Conservation (phyloP, 805 yeast species). For the Kurtzmaniella fragi region DNA sequence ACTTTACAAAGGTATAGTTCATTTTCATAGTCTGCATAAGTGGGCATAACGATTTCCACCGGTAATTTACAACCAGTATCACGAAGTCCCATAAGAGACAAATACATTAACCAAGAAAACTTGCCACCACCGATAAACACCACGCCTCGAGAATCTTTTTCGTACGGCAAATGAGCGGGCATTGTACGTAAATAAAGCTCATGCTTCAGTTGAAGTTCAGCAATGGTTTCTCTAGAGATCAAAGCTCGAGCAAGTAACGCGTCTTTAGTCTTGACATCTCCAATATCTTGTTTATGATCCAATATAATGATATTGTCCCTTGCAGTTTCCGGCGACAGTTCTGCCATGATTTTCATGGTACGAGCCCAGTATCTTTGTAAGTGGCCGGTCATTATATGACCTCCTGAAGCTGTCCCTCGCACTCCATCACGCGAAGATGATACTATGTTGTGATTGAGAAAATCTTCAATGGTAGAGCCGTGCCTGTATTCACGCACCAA, state of each 20-base stretch:
- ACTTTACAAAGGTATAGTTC: constrained; percentile 36
- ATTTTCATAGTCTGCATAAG: constrained; percentile 26
- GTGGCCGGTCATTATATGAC: background rate
- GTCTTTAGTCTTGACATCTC: constrained; percentile 1
- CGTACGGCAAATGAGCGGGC: constrained; percentile 4
- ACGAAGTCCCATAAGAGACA: constrained; percentile 37
- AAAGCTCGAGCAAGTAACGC: constrained; percentile 2
- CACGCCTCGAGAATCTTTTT: constrained; percentile 7
- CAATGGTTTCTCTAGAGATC: background rate
- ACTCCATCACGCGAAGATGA: too few relatives aligned
- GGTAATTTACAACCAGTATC: constrained; percentile 40
- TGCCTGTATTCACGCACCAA: too few relatives aligned
- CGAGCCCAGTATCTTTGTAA: too few relatives aligned
- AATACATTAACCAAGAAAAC: constrained; percentile 36
- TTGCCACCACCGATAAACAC: constrained; percentile 43
- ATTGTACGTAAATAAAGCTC: background rate
- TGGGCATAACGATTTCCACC: constrained; percentile 40
- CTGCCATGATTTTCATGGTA: too few relatives aligned
- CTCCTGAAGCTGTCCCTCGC: background rate
- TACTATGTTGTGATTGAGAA: too few relatives aligned
- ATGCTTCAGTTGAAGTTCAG: constrained; percentile 1
- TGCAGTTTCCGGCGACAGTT: too few relatives aligned
- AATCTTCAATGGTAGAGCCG: too few relatives aligned
- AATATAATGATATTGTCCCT: background rate
- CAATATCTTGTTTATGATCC: background rate